phyloP scores from a whole-genome alignment of 495 filamentous ascomycete genomes.

The Penicillium manginii region DNA sequence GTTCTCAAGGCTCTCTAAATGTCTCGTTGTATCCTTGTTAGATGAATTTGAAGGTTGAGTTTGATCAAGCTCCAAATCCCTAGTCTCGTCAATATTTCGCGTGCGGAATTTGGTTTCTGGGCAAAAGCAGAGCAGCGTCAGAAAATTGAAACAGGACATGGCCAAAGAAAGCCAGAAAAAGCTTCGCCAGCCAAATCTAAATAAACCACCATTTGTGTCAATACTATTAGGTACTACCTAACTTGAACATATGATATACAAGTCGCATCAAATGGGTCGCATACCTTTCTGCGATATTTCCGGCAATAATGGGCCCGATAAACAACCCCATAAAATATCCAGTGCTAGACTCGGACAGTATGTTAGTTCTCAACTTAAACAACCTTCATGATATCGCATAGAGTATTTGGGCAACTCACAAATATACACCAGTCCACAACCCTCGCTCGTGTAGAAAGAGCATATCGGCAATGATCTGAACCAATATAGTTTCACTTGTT shows the following conservation, averaged over 20 bases:
- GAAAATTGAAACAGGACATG: slow-evolving; percentile 40
- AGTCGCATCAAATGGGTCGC: background rate
- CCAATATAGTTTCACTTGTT: slow-evolving; percentile 51
- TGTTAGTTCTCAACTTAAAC: background rate
- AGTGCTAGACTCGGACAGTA: slow-evolving; percentile 30
- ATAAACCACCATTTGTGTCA: background rate
- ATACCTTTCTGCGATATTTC: slow-evolving; percentile 48
- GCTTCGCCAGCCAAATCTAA: slow-evolving; percentile 48
- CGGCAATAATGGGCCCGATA: slow-evolving; percentile 55
- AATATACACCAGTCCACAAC: slow-evolving; percentile 64
- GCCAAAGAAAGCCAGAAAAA: slow-evolving; percentile 57
- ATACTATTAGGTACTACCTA: too few species aligned
- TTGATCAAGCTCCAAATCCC: background rate
- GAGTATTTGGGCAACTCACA: slow-evolving; percentile 39
- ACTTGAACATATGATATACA: background rate
- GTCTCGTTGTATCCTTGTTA: background rate
- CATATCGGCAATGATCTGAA: slow-evolving; percentile 63
- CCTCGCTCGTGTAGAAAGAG: slow-evolving; percentile 67
- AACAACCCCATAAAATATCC: slow-evolving; percentile 42
- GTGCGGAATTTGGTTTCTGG: slow-evolving; percentile 58
- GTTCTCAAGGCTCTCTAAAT: background rate
- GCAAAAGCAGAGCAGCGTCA: slow-evolving; percentile 52
- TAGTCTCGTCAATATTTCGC: background rate
- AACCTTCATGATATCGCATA: background rate
- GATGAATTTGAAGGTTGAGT: background rate